Base-by-base conservation (phyloP, 495 filamentous ascomycete genomes). In the Trichoderma reesei region DNA sequence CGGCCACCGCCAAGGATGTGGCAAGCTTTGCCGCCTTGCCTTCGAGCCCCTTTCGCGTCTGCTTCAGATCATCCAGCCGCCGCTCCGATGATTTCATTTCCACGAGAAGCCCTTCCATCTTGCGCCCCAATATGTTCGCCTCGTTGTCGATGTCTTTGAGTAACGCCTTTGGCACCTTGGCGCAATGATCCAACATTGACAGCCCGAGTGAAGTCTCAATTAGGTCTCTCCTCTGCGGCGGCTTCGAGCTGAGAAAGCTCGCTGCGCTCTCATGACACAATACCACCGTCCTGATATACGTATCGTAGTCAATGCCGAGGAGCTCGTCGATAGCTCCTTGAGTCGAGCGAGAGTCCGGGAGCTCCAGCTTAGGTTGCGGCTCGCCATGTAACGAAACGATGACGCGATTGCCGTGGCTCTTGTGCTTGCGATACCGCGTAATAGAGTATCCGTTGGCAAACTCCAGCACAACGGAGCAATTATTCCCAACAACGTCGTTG, bases 401-500 rank as follows among this genome's bases (percentile, higher is more conserved):
- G 33, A 70, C 64, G 33, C 70, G 67, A 39, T 71, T 70, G 2
- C 46, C 54, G 14, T 65, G 62, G 18, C 18, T 48, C 51, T 46
- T 66, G 46, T 69, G 69, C 44, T 72, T 70, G 54, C 71, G 67
- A 59, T 44, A 68, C 41, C 71, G 70, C 37, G 71, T 67, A 41
- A 73, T 71, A 1, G 67, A 60, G 62, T 72, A 72, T n/a, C 71
- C 71, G 10, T 72, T 73, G 20, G 67, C 66, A 67, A 73, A 73
- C 36, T 71, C 67, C 11, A 73, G 65, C 39, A 66, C 59, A 38
- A 73, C 71, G 36, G 44, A 31, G 51, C 69, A 74, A 41, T 69
- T 63, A 64, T 63, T 70, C 36, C 66, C 61, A n/a, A 66, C 63
- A 41, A 65, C 59, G 56, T 75, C 73, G 42, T 75, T 75, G 65